Percentiles rank a stretch among this genome's conserved stretches.
phyloP scores from a whole-genome alignment of 2,329 filamentous ascomycete genomes.

The Epichloe sp. region DNA sequence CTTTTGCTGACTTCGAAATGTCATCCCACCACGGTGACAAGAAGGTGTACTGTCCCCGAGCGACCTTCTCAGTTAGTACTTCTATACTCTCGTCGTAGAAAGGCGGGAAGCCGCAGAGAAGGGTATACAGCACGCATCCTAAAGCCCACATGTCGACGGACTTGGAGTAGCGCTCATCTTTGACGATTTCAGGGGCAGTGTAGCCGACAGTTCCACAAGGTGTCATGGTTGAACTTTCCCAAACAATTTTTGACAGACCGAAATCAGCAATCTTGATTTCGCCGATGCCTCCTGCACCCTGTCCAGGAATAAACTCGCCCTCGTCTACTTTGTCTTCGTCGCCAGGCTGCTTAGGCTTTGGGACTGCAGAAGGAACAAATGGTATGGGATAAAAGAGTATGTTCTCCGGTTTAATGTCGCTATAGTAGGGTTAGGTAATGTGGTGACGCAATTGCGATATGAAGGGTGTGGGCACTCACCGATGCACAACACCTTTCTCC shows the following conservation, averaged over 20 bases:
- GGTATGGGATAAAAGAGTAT: conserved; percentile 83
- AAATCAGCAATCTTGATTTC: conserved; percentile 97
- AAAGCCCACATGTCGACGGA: conserved; percentile 99
- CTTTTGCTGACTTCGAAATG: conserved; percentile 88
- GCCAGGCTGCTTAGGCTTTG: conserved; percentile 69
- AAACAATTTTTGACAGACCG: conserved; percentile 92
- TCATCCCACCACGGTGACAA: conserved; percentile 99
- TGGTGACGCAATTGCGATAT: neutral
- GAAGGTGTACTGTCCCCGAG: conserved; percentile 92
- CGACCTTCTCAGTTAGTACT: conserved; percentile 93
- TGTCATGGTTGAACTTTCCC: conserved; percentile 97
- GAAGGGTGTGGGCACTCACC: conserved; percentile 39
- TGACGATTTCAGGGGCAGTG: conserved; percentile 95
- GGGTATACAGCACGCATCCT: conserved; percentile 90
- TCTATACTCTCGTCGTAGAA: conserved; percentile 99
- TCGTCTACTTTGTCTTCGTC: conserved; percentile 97
- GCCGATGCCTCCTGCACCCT: conserved; percentile 82
- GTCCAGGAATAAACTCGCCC: conserved; percentile 74
- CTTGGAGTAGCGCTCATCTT: conserved; percentile 97
- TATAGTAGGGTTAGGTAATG: conserved; percentile 22
- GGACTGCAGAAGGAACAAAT: conserved; percentile 64
- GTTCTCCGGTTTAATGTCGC: conserved; percentile 98
- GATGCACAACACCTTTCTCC: conserved; percentile 88
- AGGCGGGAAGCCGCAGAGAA: conserved; percentile 93
- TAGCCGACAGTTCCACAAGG: conserved; percentile 98